Percentiles rank a stretch among this genome's conserved stretches.
Evolutionary conservation across 169 alveolate genomes (phyloP).

Genomic region (Plasmodium billcollinsi): DNA sequence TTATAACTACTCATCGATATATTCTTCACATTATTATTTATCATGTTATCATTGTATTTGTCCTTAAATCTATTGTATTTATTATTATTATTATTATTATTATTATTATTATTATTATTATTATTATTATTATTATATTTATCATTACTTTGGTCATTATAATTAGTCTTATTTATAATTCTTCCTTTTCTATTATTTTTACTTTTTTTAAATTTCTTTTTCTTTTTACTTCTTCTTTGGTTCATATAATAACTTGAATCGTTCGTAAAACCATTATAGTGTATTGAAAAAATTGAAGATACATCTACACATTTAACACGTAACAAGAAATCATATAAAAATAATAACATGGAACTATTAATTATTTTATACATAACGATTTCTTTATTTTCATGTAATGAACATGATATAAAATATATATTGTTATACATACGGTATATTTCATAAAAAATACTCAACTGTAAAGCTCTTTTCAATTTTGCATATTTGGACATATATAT

Average conservation of each 20-base stretch:
- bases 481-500: constrained; percentile 35
- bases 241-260: not conserved
- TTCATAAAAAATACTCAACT: constrained; percentile 43
- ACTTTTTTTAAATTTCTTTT: not conserved
- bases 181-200: not conserved
- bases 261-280: constrained; percentile 63
- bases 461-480: constrained; percentile 38
- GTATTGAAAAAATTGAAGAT: constrained; percentile 41
- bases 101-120: too few species aligned
- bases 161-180: not conserved
- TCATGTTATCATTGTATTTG: not conserved
- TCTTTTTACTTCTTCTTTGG: not conserved
- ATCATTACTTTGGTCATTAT: not conserved
- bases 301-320: constrained; percentile 59
- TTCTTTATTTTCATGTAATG: constrained; percentile 66
- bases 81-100: not conserved
- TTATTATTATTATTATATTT: not conserved
- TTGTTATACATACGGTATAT: constrained; percentile 37
- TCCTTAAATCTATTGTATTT: not conserved
- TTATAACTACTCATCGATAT: not conserved
- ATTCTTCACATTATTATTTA: not conserved
- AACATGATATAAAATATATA: constrained; percentile 72
- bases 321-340: constrained; percentile 65
- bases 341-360: constrained; percentile 44
- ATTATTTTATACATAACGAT: constrained; percentile 71